phyloP scores from a whole-genome alignment of 2,329 filamentous ascomycete genomes.

The Mycosphaerelloides madeirae region DNA sequence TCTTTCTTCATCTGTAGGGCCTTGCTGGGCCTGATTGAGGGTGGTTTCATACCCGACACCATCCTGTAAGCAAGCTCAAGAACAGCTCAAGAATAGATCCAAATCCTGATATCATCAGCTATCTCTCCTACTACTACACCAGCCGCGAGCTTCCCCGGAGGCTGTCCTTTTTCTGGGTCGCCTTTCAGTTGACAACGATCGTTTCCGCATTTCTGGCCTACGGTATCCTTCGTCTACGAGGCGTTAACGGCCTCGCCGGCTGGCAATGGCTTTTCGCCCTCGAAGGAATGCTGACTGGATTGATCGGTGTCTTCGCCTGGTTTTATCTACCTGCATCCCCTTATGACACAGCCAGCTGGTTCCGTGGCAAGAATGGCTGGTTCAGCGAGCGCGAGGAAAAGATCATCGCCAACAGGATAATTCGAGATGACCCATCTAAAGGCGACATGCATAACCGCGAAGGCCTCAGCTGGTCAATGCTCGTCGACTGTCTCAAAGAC shows the following conservation, averaged over 20 bases:
- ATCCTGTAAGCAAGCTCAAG: slow-evolving; percentile 37
- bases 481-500: slow-evolving; percentile 49
- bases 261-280: slow-evolving; percentile 57
- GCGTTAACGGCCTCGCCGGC: slow-evolving; percentile 47
- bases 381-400: slow-evolving; percentile 57
- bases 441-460: slow-evolving; percentile 44
- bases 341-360: slow-evolving; percentile 57
- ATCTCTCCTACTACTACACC: slow-evolving; percentile 72
- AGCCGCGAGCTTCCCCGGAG: slow-evolving; percentile 63
- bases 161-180: slow-evolving; percentile 65
- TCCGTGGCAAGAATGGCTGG: slow-evolving; percentile 59
- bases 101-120: slow-evolving; percentile 38
- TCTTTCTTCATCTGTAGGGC: slow-evolving; percentile 38
- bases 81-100: too few species aligned
- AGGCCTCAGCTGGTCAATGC: slow-evolving; percentile 42
- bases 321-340: slow-evolving; percentile 55
- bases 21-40: slow-evolving; percentile 40
- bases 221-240: slow-evolving; percentile 46
- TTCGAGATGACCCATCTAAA: slow-evolving; percentile 59
- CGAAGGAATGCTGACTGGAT: slow-evolving; percentile 52
- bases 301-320: slow-evolving; percentile 51
- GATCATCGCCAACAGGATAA: slow-evolving; percentile 59
- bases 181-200: slow-evolving; percentile 55
- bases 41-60: slow-evolving; percentile 58
- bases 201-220: slow-evolving; percentile 54